phyloP scores from a whole-genome alignment of 2,329 filamentous ascomycete genomes.

The Talaromyces rugulosus region DNA sequence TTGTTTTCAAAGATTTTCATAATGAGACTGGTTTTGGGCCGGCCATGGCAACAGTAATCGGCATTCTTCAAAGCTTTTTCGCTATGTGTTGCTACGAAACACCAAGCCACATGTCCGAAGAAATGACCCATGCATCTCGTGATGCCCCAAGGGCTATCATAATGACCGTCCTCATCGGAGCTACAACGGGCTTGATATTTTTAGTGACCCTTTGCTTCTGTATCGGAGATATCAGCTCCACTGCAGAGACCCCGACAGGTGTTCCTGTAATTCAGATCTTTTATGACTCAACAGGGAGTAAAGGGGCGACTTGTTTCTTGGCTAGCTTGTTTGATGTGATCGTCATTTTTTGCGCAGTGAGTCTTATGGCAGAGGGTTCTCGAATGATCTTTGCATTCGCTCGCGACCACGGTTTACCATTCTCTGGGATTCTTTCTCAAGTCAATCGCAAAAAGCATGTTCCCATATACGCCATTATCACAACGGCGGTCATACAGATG shows the following conservation, averaged over 20 bases:
- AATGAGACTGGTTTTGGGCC: conserved; percentile 51
- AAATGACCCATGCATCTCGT: conserved; percentile 49
- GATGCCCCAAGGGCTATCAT: conserved; percentile 49
- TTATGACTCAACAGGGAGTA: conserved; percentile 45
- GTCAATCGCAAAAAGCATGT: conserved; percentile 42
- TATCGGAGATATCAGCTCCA: conserved; percentile 47
- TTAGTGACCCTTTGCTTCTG: conserved; percentile 49
- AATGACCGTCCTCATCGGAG: conserved; percentile 42
- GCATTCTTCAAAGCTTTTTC: conserved; percentile 52
- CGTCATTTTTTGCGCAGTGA: conserved; percentile 42
- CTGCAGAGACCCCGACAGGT: conserved; percentile 44
- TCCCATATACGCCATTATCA: conserved; percentile 48
- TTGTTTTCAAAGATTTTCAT: conserved; percentile 54
- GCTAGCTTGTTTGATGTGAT: conserved; percentile 48
- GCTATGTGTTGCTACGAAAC: conserved; percentile 51
- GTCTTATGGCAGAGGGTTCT: conserved; percentile 46
- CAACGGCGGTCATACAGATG: conserved; percentile 47
- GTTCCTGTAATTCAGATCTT: conserved; percentile 53
- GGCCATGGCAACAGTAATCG: conserved; percentile 50
- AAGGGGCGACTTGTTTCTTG: conserved; percentile 43
- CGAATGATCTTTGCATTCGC: conserved; percentile 45
- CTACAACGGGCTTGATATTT: conserved; percentile 46
- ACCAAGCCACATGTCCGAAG: conserved; percentile 53
- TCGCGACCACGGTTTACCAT: conserved; percentile 51
- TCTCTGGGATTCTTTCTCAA: conserved; percentile 44